A percentile compares a stretch with the other conserved stretches of the same genome.
Conservation (phyloP, 2,329 filamentous ascomycete species). For the Exophiala lecanii-corni region DNA sequence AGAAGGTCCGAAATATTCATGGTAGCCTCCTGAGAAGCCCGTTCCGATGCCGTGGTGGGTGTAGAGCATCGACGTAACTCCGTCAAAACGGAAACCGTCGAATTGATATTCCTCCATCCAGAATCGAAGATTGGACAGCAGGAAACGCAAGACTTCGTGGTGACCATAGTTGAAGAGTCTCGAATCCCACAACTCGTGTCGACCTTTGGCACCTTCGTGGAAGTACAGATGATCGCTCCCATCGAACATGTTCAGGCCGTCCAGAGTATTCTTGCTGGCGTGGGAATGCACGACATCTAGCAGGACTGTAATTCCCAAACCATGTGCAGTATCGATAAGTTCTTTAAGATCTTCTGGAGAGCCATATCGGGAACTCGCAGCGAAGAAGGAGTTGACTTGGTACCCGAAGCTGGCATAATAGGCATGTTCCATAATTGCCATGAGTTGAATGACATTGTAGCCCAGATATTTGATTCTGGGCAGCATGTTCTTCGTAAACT, state of each 20-base stretch:
- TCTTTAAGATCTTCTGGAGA: constrained; percentile 93
- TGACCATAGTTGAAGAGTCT: constrained; percentile 94
- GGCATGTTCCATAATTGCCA: constrained; percentile 99
- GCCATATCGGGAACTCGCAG: constrained; percentile 91
- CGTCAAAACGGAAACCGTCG: constrained; percentile 96
- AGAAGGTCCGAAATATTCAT: constrained; percentile 87
- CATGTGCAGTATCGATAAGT: constrained; percentile 89
- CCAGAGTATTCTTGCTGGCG: constrained; percentile 93
- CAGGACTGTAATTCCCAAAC: constrained; percentile 82
- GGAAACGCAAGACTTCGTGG: constrained; percentile 91
- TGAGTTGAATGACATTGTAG: constrained; percentile 96
- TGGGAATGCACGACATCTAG: constrained; percentile 97
- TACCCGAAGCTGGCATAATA: constrained; percentile 99
- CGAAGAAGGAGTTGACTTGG: constrained; percentile 98
- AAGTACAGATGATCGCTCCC: constrained; percentile 95
- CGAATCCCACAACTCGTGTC: constrained; percentile 93
- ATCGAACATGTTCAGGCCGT: constrained; percentile 94
- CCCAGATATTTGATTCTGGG: constrained; percentile 84
- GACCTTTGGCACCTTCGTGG: constrained; percentile 77
- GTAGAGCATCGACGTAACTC: constrained; percentile 98
- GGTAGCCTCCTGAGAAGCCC: constrained; percentile 96
- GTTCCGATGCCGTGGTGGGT: constrained; percentile 93
- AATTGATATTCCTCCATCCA: constrained; percentile 99
- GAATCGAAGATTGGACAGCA: constrained; percentile 91
- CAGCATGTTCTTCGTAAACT: constrained; percentile 89